Evolutionary conservation across 768 basidiomycete species (phyloP).

Genomic region (Amanita jacksonii): DNA sequence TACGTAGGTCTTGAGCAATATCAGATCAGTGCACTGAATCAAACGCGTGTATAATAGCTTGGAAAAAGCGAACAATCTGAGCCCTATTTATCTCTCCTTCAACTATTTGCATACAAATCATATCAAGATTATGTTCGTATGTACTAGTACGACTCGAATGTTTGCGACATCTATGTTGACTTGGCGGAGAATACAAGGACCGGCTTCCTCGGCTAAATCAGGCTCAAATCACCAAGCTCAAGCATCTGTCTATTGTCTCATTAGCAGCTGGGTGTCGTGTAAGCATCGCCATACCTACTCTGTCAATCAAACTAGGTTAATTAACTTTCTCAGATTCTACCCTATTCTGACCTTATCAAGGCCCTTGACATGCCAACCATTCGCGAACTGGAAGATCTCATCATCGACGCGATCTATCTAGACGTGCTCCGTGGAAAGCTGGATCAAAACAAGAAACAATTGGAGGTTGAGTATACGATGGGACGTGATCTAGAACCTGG

Average conservation of each 20-base stretch:
- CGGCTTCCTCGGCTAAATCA: slow-evolving; percentile 56
- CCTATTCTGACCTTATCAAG: slow-evolving; percentile 65
- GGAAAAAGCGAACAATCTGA: slow-evolving; percentile 52
- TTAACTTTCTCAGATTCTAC: slow-evolving; percentile 78
- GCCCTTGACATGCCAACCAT: slow-evolving; percentile 69
- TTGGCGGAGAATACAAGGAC: slow-evolving; percentile 49
- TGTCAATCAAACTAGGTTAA: no score
- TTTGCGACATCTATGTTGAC: slow-evolving; percentile 9
- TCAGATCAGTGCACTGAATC: background rate
- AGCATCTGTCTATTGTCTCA: slow-evolving; percentile 86
- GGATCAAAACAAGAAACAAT: slow-evolving; percentile 82
- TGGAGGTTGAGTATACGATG: slow-evolving; percentile 90
- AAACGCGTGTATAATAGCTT: slow-evolving; percentile 39
- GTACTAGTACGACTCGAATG: no score
- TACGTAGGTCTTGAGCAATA: slow-evolving; percentile 18
- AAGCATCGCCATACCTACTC: slow-evolving; percentile 21
- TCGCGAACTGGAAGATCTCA: slow-evolving; percentile 89
- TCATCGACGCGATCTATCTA: slow-evolving; percentile 94
- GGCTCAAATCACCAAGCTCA: slow-evolving; percentile 79
- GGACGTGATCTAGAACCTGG: slow-evolving; percentile 85
- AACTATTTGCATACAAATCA: slow-evolving; percentile 87
- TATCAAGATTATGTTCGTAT: slow-evolving; percentile 75
- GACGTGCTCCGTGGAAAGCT: slow-evolving; percentile 85
- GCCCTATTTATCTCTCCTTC: slow-evolving; percentile 53
- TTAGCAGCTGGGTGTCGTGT: slow-evolving; percentile 74